phyloP scores from a whole-genome alignment of 2,329 filamentous ascomycete species.

The Scortechinia acanthostroma region DNA sequence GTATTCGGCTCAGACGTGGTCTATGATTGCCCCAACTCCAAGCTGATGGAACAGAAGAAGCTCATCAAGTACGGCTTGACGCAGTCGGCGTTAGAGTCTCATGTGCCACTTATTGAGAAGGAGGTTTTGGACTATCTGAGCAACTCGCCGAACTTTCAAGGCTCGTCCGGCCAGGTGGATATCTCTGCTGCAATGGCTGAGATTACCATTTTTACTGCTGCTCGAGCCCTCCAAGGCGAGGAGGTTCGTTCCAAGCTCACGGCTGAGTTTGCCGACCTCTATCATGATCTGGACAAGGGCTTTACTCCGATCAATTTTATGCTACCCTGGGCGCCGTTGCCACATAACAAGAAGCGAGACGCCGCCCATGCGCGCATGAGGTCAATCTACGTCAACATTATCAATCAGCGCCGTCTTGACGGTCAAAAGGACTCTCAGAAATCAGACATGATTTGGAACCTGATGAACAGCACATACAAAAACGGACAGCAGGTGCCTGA shows the following conservation, averaged over 20 bases:
- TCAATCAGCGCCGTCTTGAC: slow-evolving; percentile 49
- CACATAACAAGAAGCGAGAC: slow-evolving; percentile 69
- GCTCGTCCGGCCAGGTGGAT: slow-evolving; percentile 50
- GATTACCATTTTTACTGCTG: slow-evolving; percentile 77
- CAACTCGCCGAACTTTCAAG: slow-evolving; percentile 45
- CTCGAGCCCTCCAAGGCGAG: slow-evolving; percentile 67
- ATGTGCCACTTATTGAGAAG: slow-evolving; percentile 66
- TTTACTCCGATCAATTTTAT: slow-evolving; percentile 79
- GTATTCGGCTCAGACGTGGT: slow-evolving; percentile 73
- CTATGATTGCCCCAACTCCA: slow-evolving; percentile 77
- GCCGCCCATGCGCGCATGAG: slow-evolving; percentile 65
- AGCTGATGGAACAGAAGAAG: slow-evolving; percentile 86
- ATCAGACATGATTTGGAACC: slow-evolving; percentile 69
- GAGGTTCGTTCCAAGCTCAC: slow-evolving; percentile 69
- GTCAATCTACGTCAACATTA: slow-evolving; percentile 65
- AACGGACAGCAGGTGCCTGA: slow-evolving; percentile 63
- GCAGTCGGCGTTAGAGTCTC: slow-evolving; percentile 50
- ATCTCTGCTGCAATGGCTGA: slow-evolving; percentile 65
- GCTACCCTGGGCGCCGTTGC: slow-evolving; percentile 72
- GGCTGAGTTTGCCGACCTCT: slow-evolving; percentile 66
- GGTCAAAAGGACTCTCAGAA: slow-evolving; percentile 33
- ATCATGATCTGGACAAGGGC: slow-evolving; percentile 74
- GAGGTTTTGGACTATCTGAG: slow-evolving; percentile 65
- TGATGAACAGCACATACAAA: slow-evolving; percentile 74
- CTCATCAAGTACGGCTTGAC: slow-evolving; percentile 70